Base-by-base conservation (phyloP, 306 rosid genomes). In the Dryas alaskensis region DNA sequence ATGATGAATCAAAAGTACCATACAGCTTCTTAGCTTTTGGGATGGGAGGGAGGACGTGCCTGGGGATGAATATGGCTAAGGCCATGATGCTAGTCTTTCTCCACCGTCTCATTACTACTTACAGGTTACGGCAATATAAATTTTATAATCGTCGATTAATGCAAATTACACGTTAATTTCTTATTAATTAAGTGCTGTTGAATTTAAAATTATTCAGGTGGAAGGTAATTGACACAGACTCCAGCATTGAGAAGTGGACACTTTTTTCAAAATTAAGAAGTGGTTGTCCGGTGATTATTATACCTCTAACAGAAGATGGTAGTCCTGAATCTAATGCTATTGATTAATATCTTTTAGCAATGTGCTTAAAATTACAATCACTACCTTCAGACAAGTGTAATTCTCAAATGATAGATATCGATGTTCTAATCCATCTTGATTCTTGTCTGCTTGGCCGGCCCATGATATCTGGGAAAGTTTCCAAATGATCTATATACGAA, bases 71-170 rank as follows among this genome's bases (percentile, higher is more conserved):
- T 86, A 81, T 89, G 90, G 97, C 97, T 60, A 86, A 87, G 76
- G 84, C 90, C 72, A 89, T 94, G 98, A 89, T 89, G 92, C 77
- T 89, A 8, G 91, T 94, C 76, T 89, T 94, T 76, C 92, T 94
- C 65, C 89, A 92, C 76, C 97, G 96, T 72, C 84, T 94, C 73
- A 69, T 79, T 64, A 88, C 89, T 72, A 77, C 82, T 60, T 89
- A 79, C 89, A 83, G 89, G 98, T 89, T 73, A 69, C 13, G 6
- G 46, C 0, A 31, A 31, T 31, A 2, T 31, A 31, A 31, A 31
- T 31, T 31, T 31, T 31, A 31, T 31, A 31, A 2, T 1, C 0
- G 37, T 31, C 3, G 0, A 31, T 2, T 2, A 31, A 1, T 31
- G 2, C 37, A 31, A 31, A 31, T 31, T 1, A 1, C 37, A 31